Percentiles rank a stretch among this genome's conserved stretches.
These are phyloP conservation scores for Malus sieversii DNA, from an alignment of 306 rosid genomes.

Conservation along the genomic window DNA sequence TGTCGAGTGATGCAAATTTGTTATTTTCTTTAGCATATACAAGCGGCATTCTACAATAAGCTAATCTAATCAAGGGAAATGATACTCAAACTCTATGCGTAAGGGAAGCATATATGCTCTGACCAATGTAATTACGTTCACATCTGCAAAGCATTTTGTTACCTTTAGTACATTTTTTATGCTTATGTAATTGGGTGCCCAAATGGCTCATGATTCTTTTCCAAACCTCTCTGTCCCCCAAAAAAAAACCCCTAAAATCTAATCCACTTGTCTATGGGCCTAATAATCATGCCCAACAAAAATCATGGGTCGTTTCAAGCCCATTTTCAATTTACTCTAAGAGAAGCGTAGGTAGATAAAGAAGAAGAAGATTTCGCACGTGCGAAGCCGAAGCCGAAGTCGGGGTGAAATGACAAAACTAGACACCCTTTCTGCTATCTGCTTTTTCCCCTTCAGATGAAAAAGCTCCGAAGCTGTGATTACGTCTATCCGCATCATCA, in stretches of 20 bases:
- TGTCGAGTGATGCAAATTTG: neutral
- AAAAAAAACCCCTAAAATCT: neutral
- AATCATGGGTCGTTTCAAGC: neutral
- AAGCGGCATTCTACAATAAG: neutral
- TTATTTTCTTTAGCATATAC: too few species aligned
- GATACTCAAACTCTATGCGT: neutral
- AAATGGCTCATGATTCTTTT: neutral
- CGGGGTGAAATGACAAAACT: neutral
- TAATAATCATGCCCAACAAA: neutral
- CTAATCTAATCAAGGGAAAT: neutral
- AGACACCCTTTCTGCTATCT: neutral
- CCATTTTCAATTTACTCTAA: neutral
- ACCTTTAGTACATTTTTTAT: too few species aligned
- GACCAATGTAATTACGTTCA: neutral
- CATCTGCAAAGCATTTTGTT: neutral
- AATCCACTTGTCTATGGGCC: neutral
- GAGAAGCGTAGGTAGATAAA: neutral
- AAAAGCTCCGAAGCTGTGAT: neutral
- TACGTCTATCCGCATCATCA: conserved; percentile 16
- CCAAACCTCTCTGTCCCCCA: neutral
- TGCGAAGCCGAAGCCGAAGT: neutral
- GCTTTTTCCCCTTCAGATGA: too few species aligned
- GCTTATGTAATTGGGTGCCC: neutral
- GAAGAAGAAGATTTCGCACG: neutral
- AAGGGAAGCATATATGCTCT: neutral